A percentile compares a stretch with the other conserved stretches of the same genome.
phyloP scores from a whole-genome alignment of 1,139 yeast species.

The Chernovozyma aurita region DNA sequence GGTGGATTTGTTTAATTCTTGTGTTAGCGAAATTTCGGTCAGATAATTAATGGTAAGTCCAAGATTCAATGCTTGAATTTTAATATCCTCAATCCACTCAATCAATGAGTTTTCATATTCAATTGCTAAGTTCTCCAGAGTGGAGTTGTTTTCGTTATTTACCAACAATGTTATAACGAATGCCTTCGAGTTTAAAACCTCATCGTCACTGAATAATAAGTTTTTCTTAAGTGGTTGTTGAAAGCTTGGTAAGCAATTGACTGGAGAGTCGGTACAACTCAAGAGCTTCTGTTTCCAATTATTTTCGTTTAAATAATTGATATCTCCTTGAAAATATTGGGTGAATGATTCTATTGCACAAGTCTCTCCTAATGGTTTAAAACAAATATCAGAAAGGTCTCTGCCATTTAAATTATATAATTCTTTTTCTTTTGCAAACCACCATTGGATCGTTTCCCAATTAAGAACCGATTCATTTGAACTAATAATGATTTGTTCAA shows the following conservation, averaged over 20 bases:
- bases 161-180: slow-evolving; percentile 70
- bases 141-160: slow-evolving; percentile 36
- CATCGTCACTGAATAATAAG: slow-evolving; percentile 51
- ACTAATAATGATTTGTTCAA: slow-evolving; percentile 78
- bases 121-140: slow-evolving; percentile 35
- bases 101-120: slow-evolving; percentile 68
- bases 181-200: slow-evolving; percentile 61
- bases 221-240: slow-evolving; percentile 83
- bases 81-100: slow-evolving; percentile 38
- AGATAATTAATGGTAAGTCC: slow-evolving; percentile 68
- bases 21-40: slow-evolving; percentile 78
- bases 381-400: slow-evolving; percentile 43
- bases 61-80: slow-evolving; percentile 33
- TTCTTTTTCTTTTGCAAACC: slow-evolving; percentile 72
- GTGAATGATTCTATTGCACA: slow-evolving; percentile 91
- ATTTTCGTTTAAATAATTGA: slow-evolving; percentile 42
- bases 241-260: slow-evolving; percentile 82
- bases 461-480: slow-evolving; percentile 57
- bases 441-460: slow-evolving; percentile 76
- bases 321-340: slow-evolving; percentile 75
- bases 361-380: slow-evolving; percentile 70
- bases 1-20: slow-evolving; percentile 77
- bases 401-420: slow-evolving; percentile 30
- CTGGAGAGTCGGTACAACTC: slow-evolving; percentile 74
- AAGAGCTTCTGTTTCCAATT: slow-evolving; percentile 54